Percentiles rank a stretch among this genome's conserved stretches.
phyloP scores from a whole-genome alignment of 768 basidiomycete species.

The Auricularia cornea region DNA sequence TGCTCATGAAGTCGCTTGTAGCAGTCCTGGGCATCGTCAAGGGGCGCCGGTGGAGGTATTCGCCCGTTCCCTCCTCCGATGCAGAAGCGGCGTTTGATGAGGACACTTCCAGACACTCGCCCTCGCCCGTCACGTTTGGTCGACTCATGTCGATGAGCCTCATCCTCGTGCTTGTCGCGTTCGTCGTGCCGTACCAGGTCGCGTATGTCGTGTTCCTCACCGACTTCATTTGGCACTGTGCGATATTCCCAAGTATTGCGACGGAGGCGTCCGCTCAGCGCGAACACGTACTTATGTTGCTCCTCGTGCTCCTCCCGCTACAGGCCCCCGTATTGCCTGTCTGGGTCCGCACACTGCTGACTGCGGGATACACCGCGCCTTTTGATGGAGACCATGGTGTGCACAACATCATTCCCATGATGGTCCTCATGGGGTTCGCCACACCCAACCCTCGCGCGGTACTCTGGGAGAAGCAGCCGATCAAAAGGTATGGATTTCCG shows the following conservation, averaged over 20 bases:
- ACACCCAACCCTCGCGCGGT: conserved; percentile 37
- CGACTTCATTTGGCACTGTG: conserved; percentile 64
- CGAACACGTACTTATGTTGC: conserved; percentile 57
- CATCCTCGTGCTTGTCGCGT: conserved; percentile 56
- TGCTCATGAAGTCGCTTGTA: background rate
- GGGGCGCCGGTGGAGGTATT: background rate
- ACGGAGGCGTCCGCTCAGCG: conserved; percentile 38
- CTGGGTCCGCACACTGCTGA: conserved; percentile 81
- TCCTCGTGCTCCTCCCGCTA: conserved; percentile 76
- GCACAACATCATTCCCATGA: conserved; percentile 39
- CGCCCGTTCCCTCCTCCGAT: background rate
- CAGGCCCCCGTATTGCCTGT: conserved; percentile 72
- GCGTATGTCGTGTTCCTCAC: conserved; percentile 79
- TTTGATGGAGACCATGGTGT: conserved; percentile 70
- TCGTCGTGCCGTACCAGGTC: conserved; percentile 87
- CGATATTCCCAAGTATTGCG: conserved; percentile 20
- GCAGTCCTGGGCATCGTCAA: background rate
- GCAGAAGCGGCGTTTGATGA: background rate
- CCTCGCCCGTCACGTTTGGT: background rate
- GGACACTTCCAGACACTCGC: background rate
- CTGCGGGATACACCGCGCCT: conserved; percentile 68
- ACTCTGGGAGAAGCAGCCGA: conserved; percentile 21
- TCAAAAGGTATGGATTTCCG: background rate
- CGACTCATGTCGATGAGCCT: conserved; percentile 50
- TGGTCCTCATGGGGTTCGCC: conserved; percentile 54